A percentile compares a stretch with the other conserved stretches of the same genome.
phyloP scores from a whole-genome alignment of 441 rosid species.

The Macaranga tanarius region DNA sequence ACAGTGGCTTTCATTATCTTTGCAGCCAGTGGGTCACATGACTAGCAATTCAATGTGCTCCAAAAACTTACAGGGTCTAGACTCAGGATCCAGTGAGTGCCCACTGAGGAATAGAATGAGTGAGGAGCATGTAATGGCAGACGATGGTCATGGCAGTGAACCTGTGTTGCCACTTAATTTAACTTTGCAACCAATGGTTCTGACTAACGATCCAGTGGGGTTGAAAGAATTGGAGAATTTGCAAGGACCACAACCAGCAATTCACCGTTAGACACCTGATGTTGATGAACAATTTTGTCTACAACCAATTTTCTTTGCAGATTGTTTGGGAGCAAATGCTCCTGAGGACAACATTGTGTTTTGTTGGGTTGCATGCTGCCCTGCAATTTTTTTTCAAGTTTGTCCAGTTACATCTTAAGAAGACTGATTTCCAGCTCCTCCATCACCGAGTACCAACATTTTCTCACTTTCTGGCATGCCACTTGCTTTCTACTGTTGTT shows the following conservation, averaged over 20 bases:
- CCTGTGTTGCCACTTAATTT: not conserved
- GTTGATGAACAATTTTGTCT: not conserved
- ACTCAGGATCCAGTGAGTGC: not conserved
- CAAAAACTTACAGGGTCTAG: not conserved
- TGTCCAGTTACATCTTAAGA: not conserved
- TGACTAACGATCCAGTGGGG: not conserved
- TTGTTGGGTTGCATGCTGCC: not conserved
- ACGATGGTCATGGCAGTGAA: not conserved
- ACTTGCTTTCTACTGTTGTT: not conserved
- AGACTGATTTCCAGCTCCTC: not conserved
- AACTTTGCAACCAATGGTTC: not conserved
- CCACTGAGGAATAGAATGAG: not conserved
- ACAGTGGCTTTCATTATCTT: constrained; percentile 11
- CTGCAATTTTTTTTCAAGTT: not conserved
- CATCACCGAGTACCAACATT: too few species aligned
- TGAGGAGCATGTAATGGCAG: not conserved
- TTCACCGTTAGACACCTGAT: not conserved
- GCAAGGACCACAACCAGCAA: not conserved
- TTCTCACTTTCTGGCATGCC: not conserved
- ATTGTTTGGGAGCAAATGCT: not conserved
- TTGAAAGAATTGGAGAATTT: not conserved
- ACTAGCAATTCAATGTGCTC: not conserved
- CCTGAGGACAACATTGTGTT: not conserved
- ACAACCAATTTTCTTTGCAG: not conserved
- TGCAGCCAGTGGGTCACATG: not conserved